Percentiles rank a stretch among this genome's conserved stretches.
phyloP scores from a whole-genome alignment of 768 basidiomycete species.

The Lanmaoa rubissima region DNA sequence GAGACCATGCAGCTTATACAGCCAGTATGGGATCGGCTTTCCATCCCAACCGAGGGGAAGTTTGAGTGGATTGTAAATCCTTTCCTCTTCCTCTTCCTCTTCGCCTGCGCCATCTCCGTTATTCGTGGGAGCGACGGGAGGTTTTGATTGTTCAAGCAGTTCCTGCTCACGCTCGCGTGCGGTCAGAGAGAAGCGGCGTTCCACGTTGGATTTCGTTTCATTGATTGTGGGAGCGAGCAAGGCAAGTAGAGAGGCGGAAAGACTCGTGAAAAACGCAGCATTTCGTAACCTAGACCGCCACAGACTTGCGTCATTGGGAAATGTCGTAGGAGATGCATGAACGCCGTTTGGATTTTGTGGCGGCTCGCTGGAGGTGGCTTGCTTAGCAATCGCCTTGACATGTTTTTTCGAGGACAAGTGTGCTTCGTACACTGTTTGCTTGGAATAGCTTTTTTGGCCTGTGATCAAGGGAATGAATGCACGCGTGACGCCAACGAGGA shows the following conservation, averaged over 20 bases:
- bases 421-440: constrained; percentile 97
- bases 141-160: constrained; percentile 64
- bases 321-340: constrained; percentile 25
- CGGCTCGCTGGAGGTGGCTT: constrained; percentile 44
- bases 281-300: constrained; percentile 53
- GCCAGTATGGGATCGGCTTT: constrained; percentile 98
- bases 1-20: constrained; percentile 96
- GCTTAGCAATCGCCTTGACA: constrained; percentile 81
- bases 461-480: constrained; percentile 6
- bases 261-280: constrained; percentile 69
- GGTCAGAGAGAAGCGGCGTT: constrained; percentile 93
- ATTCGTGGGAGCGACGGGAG: constrained; percentile 48
- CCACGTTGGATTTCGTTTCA: constrained; percentile 95
- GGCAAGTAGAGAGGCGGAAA: constrained; percentile 64
- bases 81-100: constrained; percentile 93
- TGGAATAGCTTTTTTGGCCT: constrained; percentile 96
- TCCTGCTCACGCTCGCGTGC: constrained; percentile 98
- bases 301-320: constrained; percentile 31
- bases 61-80: constrained; percentile 97
- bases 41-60: constrained; percentile 97
- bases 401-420: constrained; percentile 97
- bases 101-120: constrained; percentile 50
- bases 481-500: not conserved
- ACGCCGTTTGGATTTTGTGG: constrained; percentile 36
- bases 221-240: constrained; percentile 64